These are phyloP conservation scores for Mycogone perniciosa DNA, from an alignment of 2,329 filamentous ascomycete genomes.

Conservation along the genomic window DNA sequence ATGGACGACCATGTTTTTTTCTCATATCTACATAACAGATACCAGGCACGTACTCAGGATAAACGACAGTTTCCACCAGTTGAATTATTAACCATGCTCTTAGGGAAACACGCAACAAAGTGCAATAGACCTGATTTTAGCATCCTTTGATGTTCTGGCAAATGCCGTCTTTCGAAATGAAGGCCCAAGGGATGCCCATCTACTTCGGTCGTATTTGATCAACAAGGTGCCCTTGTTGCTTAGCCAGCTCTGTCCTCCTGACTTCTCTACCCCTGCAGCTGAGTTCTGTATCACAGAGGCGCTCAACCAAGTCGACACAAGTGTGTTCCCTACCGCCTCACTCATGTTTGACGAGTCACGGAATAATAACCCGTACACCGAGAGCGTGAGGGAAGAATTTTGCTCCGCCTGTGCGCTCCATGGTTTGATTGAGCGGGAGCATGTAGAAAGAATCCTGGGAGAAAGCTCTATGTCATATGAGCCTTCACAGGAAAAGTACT, in stretches of 20 bases:
- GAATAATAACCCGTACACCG: conserved; percentile 51
- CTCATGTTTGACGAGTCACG: conserved; percentile 54
- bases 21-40: conserved; percentile 76
- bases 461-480: conserved; percentile 77
- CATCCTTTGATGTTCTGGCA: conserved; percentile 82
- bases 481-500: conserved; percentile 66
- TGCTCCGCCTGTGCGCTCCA: conserved; percentile 87
- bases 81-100: neutral
- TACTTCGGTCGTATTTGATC: conserved; percentile 81
- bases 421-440: conserved; percentile 69
- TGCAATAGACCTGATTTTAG: conserved; percentile 75
- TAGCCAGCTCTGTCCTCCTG: conserved; percentile 51
- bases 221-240: conserved; percentile 55
- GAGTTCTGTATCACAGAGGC: conserved; percentile 67
- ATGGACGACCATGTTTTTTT: conserved; percentile 76
- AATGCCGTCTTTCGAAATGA: conserved; percentile 71
- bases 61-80: neutral
- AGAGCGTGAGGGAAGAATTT: conserved; percentile 64
- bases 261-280: conserved; percentile 67
- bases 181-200: conserved; percentile 53
- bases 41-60: conserved; percentile 52
- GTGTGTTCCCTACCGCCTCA: conserved; percentile 59
- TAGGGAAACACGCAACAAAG: conserved; percentile 72
- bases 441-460: conserved; percentile 73
- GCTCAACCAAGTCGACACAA: conserved; percentile 74